A percentile compares a stretch with the other conserved stretches of the same genome.
Evolutionary conservation across 1,139 yeast genomes (phyloP).

Genomic region (Fermentozyma sake): DNA sequence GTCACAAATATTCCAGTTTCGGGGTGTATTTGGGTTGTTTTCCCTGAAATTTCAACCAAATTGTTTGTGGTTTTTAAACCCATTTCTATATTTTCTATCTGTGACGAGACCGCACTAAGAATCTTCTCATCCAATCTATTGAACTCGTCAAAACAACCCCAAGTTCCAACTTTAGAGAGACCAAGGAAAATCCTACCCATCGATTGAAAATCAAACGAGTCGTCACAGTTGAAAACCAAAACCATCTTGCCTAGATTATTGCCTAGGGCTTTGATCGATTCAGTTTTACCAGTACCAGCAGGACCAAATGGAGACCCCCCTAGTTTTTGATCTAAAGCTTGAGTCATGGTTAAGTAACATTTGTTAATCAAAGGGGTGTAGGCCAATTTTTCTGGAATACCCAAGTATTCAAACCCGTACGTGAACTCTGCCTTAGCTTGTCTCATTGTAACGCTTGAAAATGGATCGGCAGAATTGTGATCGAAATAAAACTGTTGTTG

Average conservation of each 20-base stretch:
- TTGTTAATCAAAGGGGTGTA: constrained; percentile 69
- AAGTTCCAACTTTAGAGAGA: constrained; percentile 80
- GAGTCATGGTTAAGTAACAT: constrained; percentile 67
- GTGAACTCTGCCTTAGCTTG: constrained; percentile 50
- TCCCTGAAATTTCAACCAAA: constrained; percentile 47
- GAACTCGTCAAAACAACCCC: constrained; percentile 98
- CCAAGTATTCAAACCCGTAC: constrained; percentile 84
- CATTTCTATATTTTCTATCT: constrained; percentile 66
- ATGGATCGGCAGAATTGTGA: constrained; percentile 14
- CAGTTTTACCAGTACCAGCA: constrained; percentile 98
- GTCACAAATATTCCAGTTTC: constrained; percentile 81
- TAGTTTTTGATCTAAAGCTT: constrained; percentile 64
- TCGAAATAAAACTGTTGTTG: constrained; percentile 51
- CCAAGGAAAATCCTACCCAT: constrained; percentile 79
- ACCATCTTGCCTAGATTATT: constrained; percentile 77
- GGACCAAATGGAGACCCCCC: constrained; percentile 98
- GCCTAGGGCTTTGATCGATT: constrained; percentile 82
- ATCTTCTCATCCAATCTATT: constrained; percentile 71
- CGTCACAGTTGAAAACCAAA: constrained; percentile 87
- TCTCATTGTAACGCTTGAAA: constrained; percentile 37
- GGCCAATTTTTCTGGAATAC: constrained; percentile 70
- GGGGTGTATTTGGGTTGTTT: constrained; percentile 36
- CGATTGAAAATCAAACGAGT: constrained; percentile 76
- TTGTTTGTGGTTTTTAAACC: constrained; percentile 30
- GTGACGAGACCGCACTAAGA: constrained; percentile 83